Conservation (phyloP, 345 rosid genomes). For the Salix suchowensis region DNA sequence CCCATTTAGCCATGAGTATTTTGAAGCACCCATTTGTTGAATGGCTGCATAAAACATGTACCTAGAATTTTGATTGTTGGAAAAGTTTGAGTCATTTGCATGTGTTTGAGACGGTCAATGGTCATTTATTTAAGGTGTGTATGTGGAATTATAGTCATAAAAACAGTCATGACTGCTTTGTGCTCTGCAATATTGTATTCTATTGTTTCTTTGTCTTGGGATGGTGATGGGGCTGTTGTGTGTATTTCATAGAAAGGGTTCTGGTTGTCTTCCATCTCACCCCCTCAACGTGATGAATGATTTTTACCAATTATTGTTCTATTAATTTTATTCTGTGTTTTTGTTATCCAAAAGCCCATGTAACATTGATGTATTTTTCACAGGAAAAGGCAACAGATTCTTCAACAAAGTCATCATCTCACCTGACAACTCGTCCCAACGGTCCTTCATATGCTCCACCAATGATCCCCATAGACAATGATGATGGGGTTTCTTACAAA, state of each 20-base stretch:
- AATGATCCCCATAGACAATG: conserved; percentile 53
- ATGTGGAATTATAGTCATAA: background rate
- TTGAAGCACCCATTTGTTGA: too few species aligned
- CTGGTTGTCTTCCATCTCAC: background rate
- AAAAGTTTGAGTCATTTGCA: background rate
- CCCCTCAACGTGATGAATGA: too few species aligned
- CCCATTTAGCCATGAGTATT: too few species aligned
- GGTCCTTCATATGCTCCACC: conserved; percentile 67
- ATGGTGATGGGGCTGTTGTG: background rate
- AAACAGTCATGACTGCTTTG: background rate
- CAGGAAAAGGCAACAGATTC: conserved; percentile 73
- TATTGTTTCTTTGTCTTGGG: background rate
- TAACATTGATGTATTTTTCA: conserved; percentile 16
- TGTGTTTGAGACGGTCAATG: background rate
- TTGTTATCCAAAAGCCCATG: background rate
- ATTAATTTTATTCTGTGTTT: background rate
- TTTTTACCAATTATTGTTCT: background rate
- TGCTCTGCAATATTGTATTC: background rate
- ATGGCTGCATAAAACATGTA: background rate
- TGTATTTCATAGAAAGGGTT: background rate
- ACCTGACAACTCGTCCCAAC: conserved; percentile 51
- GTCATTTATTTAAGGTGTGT: background rate
- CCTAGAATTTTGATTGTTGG: background rate
- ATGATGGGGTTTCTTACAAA: conserved; percentile 69
- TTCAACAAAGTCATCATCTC: conserved; percentile 59